phyloP scores from a whole-genome alignment of 345 rosid species.

The Erucastrum elatum region DNA sequence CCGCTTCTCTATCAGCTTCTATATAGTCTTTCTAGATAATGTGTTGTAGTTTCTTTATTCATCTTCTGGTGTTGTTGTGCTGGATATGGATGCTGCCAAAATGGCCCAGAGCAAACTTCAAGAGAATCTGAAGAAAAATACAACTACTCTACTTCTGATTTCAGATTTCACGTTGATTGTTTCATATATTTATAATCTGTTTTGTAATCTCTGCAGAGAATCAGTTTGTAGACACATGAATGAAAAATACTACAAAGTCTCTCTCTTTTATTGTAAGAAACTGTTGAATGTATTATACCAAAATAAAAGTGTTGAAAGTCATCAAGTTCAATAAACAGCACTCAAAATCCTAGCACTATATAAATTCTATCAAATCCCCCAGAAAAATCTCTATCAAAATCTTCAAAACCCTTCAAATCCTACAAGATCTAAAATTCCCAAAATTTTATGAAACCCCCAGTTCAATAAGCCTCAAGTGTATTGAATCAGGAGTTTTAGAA shows the following conservation, averaged over 20 bases:
- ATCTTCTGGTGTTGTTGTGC: constrained; percentile 22
- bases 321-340: constrained; percentile 48
- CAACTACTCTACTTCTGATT: constrained; percentile 51
- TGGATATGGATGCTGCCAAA: constrained; percentile 75
- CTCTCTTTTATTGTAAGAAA: constrained; percentile 60
- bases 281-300: constrained; percentile 33
- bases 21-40: too few relatives aligned
- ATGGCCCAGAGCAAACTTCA: constrained; percentile 85
- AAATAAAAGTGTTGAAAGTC: too few relatives aligned
- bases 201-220: constrained; percentile 53
- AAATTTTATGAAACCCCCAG: too few relatives aligned
- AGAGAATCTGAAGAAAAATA: constrained; percentile 60
- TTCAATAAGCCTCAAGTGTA: too few relatives aligned
- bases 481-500: too few relatives aligned
- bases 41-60: background rate
- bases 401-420: too few relatives aligned
- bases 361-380: too few relatives aligned
- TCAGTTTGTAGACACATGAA: constrained; percentile 59
- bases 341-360: constrained; percentile 27
- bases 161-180: background rate
- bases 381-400: too few relatives aligned
- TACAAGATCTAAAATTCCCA: too few relatives aligned
- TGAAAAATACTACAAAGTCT: constrained; percentile 80
- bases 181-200: background rate
- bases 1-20: too few relatives aligned